phyloP scores from a whole-genome alignment of 805 yeast genomes.

The Kluyveromyces lactis region DNA sequence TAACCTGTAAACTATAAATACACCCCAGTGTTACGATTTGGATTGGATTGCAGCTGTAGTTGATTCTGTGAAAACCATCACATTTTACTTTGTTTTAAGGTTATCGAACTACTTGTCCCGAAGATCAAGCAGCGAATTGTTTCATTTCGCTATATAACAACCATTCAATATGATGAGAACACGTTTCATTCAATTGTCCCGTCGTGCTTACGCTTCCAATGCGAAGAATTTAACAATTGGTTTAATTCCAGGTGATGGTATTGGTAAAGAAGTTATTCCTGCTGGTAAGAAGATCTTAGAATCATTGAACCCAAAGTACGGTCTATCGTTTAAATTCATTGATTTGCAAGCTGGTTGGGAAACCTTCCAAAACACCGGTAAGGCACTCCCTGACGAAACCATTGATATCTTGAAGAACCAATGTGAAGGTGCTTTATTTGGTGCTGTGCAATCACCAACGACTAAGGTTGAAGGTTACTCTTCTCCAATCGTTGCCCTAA shows the following conservation, averaged over 20 bases:
- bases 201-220: slow-evolving; percentile 31
- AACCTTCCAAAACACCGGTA: slow-evolving; percentile 87
- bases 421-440: slow-evolving; percentile 96
- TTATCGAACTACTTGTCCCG: too few relatives aligned
- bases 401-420: slow-evolving; percentile 64
- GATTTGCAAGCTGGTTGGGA: slow-evolving; percentile 92
- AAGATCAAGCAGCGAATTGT: too few relatives aligned
- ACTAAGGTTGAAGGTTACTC: slow-evolving; percentile 93
- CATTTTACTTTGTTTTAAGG: too few relatives aligned
- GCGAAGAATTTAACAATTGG: slow-evolving; percentile 47
- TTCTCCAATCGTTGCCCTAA: slow-evolving; percentile 96
- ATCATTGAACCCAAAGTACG: slow-evolving; percentile 67
- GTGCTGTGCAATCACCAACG: slow-evolving; percentile 95
- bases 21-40: too few relatives aligned
- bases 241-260: slow-evolving; percentile 97
- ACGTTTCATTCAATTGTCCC: slow-evolving; percentile 19
- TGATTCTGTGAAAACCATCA: too few relatives aligned
- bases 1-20: too few relatives aligned
- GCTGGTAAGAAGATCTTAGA: slow-evolving; percentile 87
- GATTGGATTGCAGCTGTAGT: too few relatives aligned
- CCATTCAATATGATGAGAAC: slow-evolving; percentile 22
- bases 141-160: too few relatives aligned
- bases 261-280: slow-evolving; percentile 95
- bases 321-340: slow-evolving; percentile 75
- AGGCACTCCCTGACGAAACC: slow-evolving; percentile 90